phyloP scores from a whole-genome alignment of 2,329 filamentous ascomycete genomes.

The Niveomyces coronatus region DNA sequence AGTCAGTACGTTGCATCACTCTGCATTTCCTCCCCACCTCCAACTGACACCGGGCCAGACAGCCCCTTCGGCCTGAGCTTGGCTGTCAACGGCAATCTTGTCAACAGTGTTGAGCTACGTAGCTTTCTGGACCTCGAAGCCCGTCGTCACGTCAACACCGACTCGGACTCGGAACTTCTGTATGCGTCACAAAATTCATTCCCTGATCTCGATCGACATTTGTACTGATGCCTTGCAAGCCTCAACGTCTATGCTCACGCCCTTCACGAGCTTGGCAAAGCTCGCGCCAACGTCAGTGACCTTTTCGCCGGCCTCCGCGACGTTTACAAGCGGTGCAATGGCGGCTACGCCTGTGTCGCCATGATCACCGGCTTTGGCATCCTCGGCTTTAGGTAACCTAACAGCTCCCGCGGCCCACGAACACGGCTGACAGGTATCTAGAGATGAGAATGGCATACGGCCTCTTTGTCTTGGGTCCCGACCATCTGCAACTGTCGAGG shows the following conservation, averaged over 20 bases:
- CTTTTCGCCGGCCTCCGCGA: slow-evolving; percentile 61
- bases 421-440: slow-evolving; percentile 42
- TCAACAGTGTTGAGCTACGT: slow-evolving; percentile 62
- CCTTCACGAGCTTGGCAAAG: slow-evolving; percentile 70
- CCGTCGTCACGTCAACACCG: slow-evolving; percentile 81
- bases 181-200: slow-evolving; percentile 6
- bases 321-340: slow-evolving; percentile 64
- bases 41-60: slow-evolving; percentile 40
- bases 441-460: slow-evolving; percentile 55
- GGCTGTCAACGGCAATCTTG: slow-evolving; percentile 80
- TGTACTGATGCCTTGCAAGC: slow-evolving; percentile 17
- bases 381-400: slow-evolving; percentile 54
- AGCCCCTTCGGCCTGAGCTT: slow-evolving; percentile 47
- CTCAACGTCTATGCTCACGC: slow-evolving; percentile 82
- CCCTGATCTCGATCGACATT: not conserved
- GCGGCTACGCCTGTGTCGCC: slow-evolving; percentile 69
- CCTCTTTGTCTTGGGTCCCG: slow-evolving; percentile 72
- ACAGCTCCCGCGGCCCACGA: too few species aligned
- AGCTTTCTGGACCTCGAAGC: slow-evolving; percentile 66
- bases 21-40: not conserved
- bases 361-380: slow-evolving; percentile 77
- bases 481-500: slow-evolving; percentile 49
- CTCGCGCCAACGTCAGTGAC: slow-evolving; percentile 68
- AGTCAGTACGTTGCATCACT: slow-evolving; percentile 5
- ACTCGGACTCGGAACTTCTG: slow-evolving; percentile 79